These are phyloP conservation scores for Scytalidium sp. DNA, from an alignment of 2,329 filamentous ascomycete species.

Conservation along the genomic window DNA sequence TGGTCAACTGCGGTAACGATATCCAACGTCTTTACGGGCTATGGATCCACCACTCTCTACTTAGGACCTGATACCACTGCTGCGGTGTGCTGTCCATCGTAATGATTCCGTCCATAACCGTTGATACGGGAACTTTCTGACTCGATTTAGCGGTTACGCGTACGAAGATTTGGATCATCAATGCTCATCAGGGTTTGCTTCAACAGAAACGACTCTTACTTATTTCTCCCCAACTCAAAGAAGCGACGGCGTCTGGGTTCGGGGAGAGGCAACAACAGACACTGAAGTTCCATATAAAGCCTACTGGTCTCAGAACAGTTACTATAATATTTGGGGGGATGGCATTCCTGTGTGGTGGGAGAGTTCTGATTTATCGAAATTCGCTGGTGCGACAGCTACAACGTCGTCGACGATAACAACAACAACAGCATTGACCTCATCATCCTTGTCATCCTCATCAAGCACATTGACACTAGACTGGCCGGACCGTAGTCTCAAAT, in stretches of 20 bases:
- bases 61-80: conserved; percentile 4
- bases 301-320: too few species aligned
- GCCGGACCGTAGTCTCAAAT: too few species aligned
- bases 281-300: too few species aligned
- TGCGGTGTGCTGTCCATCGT: conserved; percentile 7
- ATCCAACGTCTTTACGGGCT: neutral
- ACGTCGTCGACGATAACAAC: neutral
- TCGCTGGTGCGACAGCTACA: neutral
- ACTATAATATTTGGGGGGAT: conserved; percentile 4
- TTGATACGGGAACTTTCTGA: too few species aligned
- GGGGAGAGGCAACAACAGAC: neutral
- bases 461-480: neutral
- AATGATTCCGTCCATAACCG: too few species aligned
- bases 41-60: neutral
- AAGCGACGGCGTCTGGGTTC: neutral
- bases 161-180: neutral
- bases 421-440: neutral
- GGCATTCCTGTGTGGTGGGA: conserved; percentile 5
- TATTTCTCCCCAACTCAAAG: conserved; percentile 1
- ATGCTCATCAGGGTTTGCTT: conserved; percentile 1
- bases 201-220: neutral
- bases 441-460: neutral
- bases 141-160: neutral
- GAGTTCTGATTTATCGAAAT: conserved; percentile 1
- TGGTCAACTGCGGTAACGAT: neutral